These are phyloP conservation scores for Penicillium coffeae DNA, from an alignment of 495 filamentous ascomycete species.

Conservation along the genomic window DNA sequence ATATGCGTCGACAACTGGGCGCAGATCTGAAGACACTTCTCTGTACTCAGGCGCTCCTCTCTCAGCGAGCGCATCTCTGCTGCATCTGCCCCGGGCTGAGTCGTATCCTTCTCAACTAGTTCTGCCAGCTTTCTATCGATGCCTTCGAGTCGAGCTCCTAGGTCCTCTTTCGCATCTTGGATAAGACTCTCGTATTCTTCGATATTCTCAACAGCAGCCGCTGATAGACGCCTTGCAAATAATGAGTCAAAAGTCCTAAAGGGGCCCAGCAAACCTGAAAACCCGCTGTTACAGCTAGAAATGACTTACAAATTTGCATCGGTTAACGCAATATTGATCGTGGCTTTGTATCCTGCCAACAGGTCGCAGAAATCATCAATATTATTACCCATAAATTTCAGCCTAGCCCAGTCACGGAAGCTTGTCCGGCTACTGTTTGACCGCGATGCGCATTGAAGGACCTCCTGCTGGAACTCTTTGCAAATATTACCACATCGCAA, in stretches of 20 bases:
- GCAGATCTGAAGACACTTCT: conserved; percentile 44
- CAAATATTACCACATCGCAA: conserved; percentile 25
- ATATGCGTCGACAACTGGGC: conserved; percentile 33
- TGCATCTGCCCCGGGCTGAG: conserved; percentile 19
- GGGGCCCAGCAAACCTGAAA: not conserved
- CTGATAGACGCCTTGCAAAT: conserved; percentile 21
- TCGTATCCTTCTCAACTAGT: conserved; percentile 11
- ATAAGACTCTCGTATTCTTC: conserved; percentile 34
- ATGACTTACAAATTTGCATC: conserved; percentile 36
- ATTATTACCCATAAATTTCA: conserved; percentile 28
- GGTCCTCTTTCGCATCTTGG: conserved; percentile 31
- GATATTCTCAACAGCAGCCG: conserved; percentile 26
- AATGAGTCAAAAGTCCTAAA: conserved; percentile 2
- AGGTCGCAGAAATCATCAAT: conserved; percentile 28
- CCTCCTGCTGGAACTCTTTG: conserved; percentile 21
- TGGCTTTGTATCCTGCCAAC: conserved; percentile 38
- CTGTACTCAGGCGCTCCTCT: conserved; percentile 38
- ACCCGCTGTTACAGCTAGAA: not conserved
- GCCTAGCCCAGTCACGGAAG: conserved; percentile 28
- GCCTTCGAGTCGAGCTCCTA: conserved; percentile 32
- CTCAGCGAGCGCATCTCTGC: conserved; percentile 27
- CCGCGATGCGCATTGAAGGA: conserved; percentile 16
- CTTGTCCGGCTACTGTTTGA: conserved; percentile 14
- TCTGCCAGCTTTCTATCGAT: conserved; percentile 33
- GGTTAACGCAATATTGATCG: conserved; percentile 36